phyloP scores from a whole-genome alignment of 495 filamentous ascomycete genomes.

The Aspergillus wentii region DNA sequence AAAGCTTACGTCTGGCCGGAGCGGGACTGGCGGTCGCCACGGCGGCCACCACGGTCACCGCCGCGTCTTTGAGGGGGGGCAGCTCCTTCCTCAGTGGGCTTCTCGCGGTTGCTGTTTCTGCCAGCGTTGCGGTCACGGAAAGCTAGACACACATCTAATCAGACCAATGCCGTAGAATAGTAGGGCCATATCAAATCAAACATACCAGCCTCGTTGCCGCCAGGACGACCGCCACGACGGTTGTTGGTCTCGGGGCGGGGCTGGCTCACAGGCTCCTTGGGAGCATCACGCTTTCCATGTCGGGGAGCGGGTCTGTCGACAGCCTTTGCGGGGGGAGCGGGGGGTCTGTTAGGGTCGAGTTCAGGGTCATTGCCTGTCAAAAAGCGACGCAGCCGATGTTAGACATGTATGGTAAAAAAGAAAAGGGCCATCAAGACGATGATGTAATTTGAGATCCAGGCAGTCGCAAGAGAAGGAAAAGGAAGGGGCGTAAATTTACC shows the following conservation, averaged over 20 bases:
- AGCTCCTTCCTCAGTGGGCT: constrained; percentile 72
- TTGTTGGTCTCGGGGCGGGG: constrained; percentile 38
- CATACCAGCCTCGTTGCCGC: constrained; percentile 82
- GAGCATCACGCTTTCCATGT: constrained; percentile 83
- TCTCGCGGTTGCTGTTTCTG: constrained; percentile 73
- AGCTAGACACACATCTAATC: constrained; percentile 44
- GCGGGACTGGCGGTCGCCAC: constrained; percentile 81
- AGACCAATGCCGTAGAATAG: constrained; percentile 9
- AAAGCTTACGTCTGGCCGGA: constrained; percentile 60
- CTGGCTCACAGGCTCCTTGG: constrained; percentile 54
- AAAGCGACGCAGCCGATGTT: constrained; percentile 17
- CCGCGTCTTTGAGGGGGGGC: constrained; percentile 48
- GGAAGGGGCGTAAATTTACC: constrained; percentile 53
- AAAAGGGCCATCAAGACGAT: constrained; percentile 9
- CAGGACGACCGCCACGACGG: constrained; percentile 55
- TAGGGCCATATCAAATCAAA: constrained; percentile 11
- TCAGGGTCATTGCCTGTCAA: constrained; percentile 80
- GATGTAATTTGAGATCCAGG: constrained; percentile 14
- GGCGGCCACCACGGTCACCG: constrained; percentile 49
- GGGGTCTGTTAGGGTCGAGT: constrained; percentile 72
- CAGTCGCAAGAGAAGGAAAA: constrained; percentile 11
- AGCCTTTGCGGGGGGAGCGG: constrained; percentile 74
- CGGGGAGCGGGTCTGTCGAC: constrained; percentile 78
- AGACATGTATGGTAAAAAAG: constrained; percentile 4
- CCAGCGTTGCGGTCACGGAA: constrained; percentile 90